Evolutionary conservation across 2,329 filamentous ascomycete species (phyloP).

Genomic region (Colletotrichum chrysophilum): DNA sequence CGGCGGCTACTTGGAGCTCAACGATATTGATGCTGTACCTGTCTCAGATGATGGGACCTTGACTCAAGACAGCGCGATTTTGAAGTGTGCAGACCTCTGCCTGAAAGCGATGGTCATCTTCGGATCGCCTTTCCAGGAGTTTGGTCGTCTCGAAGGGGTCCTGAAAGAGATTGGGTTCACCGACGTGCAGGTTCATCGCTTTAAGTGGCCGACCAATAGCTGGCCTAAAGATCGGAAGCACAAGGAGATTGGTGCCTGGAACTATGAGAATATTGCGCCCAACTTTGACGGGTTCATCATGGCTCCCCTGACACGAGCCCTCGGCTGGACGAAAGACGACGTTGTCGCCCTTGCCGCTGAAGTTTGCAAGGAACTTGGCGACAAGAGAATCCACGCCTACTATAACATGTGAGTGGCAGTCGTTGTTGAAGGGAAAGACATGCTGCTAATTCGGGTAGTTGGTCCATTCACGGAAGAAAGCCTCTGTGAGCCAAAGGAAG

Average conservation of each 20-base stretch:
- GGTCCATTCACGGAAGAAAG: not conserved
- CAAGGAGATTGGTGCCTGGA: not conserved
- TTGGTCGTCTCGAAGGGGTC: not conserved
- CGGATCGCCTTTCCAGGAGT: not conserved
- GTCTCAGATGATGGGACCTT: not conserved
- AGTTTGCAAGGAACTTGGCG: not conserved
- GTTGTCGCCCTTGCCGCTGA: not conserved
- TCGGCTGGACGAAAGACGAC: not conserved
- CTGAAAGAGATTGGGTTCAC: not conserved
- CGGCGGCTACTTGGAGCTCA: not conserved
- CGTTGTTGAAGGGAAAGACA: rapidly evolving
- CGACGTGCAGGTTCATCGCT: not conserved
- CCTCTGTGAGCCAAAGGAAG: rapidly evolving
- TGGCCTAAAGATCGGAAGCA: not conserved
- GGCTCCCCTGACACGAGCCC: not conserved
- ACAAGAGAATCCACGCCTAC: not conserved
- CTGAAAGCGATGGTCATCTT: not conserved
- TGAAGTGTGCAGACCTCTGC: not conserved
- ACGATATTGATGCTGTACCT: not conserved
- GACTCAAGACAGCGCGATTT: not conserved
- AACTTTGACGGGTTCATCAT: not conserved
- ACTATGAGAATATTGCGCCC: not conserved
- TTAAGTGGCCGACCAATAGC: not conserved
- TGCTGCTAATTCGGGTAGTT: not conserved
- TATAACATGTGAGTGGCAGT: not conserved